These are phyloP conservation scores for Brasilioporus rufonigricans DNA, from an alignment of 768 basidiomycete genomes.

Conservation along the genomic window DNA sequence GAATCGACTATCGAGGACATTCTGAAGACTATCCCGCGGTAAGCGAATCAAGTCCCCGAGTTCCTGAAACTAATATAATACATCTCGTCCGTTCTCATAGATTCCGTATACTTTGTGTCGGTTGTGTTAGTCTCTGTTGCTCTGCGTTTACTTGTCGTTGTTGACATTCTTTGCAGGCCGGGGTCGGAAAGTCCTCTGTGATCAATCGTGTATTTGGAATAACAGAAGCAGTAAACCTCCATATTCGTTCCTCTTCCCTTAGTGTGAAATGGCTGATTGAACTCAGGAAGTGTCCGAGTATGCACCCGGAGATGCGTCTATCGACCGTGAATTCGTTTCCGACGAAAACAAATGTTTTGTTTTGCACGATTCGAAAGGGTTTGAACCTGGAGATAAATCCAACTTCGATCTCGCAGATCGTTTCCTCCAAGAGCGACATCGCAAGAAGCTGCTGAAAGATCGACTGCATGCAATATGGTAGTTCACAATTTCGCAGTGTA, in stretches of 20 bases:
- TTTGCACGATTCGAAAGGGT: slow-evolving; percentile 5
- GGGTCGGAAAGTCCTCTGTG: not conserved
- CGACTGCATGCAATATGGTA: slow-evolving; percentile 6
- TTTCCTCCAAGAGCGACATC: not conserved
- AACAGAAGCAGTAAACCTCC: not conserved
- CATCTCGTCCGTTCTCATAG: not conserved
- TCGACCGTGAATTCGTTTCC: slow-evolving; percentile 7
- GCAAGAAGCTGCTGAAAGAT: not conserved
- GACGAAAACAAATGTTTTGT: slow-evolving; percentile 5
- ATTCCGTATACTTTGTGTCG: not conserved
- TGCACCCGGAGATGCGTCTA: slow-evolving; percentile 1
- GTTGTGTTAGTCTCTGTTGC: not conserved
- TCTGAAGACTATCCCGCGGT: not conserved
- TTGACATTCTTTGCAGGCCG: not conserved
- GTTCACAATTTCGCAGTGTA: not conserved
- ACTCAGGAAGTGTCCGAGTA: not conserved
- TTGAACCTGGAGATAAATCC: not conserved
- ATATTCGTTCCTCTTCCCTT: not conserved
- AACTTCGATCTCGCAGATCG: not conserved
- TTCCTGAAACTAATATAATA: not conserved
- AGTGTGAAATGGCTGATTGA: not conserved
- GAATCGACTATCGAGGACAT: not conserved
- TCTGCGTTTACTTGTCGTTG: not conserved
- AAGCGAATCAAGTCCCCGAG: not conserved
- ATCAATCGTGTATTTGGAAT: not conserved